Evolutionary conservation across 1,284 basidiomycete species (phyloP), one percentile per base, ranked within the genome.

Genomic region (Tylopilus sp.): DNA sequence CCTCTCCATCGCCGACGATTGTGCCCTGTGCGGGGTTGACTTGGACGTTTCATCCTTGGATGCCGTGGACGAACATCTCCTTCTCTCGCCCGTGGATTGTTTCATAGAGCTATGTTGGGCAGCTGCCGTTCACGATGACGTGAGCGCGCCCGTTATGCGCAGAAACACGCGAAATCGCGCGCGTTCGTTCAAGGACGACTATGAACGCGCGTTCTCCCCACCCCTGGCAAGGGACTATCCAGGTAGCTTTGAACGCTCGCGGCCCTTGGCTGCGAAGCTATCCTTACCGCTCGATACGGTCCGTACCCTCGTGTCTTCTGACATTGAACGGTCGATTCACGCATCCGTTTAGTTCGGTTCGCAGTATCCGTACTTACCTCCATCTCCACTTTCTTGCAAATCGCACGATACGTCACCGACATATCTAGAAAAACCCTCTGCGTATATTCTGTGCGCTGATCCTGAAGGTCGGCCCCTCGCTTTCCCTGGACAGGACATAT

Each of bases 91-190:
- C 25, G 37, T 61, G 33, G 67, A 65, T 7, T 71, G 54, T 28
- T 72, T 68, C 43, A 54, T 52, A 7, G 67, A 72, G 7, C 31
- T 62, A 19, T 68, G 67, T n/a, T 68, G 67, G 70, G 57, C 56
- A 1, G 32, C 56, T 14, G 67, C 64, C 17, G 52, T 71, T 5
- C 22, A 48, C 3, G 66, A 72, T 1, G 69, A 68, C 22, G 46
- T 44, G 24, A 32, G 32, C 0, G 25, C 47, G n/a, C 47, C 57
- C 4, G 26, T 43, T 10, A 14, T 45, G 22, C 52, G 36, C 31
- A 32, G 26, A 17, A 48, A 25, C 13, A 31, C 15, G 22, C 55
- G 54, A 5, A 39, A 50, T 0, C 55, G 52, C 13, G 40, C 58
- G 28, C 61, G 51, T 31, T 62, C 63, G 48, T 56, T 61, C 58